These are phyloP conservation scores for Neonectria faginata DNA, from an alignment of 2,329 filamentous ascomycete species.

Conservation along the genomic window DNA sequence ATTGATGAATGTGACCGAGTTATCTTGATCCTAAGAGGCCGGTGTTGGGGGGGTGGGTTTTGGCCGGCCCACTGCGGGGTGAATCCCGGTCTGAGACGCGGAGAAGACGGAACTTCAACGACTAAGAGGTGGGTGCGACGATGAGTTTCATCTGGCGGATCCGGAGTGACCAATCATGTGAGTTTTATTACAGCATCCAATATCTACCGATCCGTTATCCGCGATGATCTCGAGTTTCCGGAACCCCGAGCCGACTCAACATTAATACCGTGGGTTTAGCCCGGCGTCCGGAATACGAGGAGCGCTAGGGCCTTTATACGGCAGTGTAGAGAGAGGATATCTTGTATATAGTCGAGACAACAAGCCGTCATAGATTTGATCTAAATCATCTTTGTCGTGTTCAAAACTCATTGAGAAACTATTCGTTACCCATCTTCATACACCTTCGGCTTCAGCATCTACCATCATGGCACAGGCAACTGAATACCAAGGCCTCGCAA, in stretches of 20 bases:
- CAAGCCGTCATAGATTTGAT: too few relatives aligned
- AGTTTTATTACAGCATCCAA: not conserved
- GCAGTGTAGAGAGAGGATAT: too few relatives aligned
- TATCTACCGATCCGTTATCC: not conserved
- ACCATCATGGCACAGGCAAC: not conserved
- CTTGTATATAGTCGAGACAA: too few relatives aligned
- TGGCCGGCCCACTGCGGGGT: slow-evolving; percentile 8
- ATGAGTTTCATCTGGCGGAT: not conserved
- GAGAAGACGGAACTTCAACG: not conserved
- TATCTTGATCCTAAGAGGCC: not conserved
- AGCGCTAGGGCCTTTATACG: not conserved
- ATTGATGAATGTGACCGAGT: not conserved
- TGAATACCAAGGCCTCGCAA: slow-evolving; percentile 17
- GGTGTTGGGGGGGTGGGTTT: slow-evolving; percentile 9
- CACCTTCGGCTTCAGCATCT: not conserved
- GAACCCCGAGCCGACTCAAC: not conserved
- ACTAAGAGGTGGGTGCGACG: too few relatives aligned
- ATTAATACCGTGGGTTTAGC: not conserved
- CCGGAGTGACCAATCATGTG: not conserved
- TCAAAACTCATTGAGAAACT: too few relatives aligned
- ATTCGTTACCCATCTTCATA: not conserved
- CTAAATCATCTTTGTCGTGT: too few relatives aligned
- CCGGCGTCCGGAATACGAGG: too few relatives aligned
- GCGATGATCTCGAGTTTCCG: not conserved
- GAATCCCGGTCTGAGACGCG: not conserved